Conservation (phyloP, 352 stramenopile species). For the Phytophthora colocasiae region DNA sequence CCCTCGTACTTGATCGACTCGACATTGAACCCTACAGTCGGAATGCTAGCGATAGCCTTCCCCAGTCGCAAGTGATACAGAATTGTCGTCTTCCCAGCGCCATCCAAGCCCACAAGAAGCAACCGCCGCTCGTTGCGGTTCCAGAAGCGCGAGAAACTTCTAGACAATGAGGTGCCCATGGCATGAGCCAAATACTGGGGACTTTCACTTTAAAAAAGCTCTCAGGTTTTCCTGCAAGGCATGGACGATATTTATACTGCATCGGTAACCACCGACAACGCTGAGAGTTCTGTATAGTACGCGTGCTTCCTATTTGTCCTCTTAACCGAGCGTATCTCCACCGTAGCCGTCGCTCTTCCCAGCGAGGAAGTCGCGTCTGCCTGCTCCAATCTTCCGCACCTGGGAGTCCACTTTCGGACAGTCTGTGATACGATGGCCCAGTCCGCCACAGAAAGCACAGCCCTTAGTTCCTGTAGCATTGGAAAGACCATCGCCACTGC, state of each 20-base stretch:
- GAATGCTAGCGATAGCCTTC: slow-evolving; percentile 82
- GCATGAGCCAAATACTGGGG: slow-evolving; percentile 32
- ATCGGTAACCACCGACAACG: slow-evolving; percentile 19
- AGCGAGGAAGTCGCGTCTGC: slow-evolving; percentile 94
- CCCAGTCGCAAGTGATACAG: slow-evolving; percentile 81
- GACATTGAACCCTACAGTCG: slow-evolving; percentile 86
- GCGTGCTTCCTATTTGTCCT: slow-evolving; percentile 11
- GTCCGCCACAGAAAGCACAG: slow-evolving; percentile 98
- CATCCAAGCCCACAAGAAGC: slow-evolving; percentile 79
- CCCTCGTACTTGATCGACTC: slow-evolving; percentile 77
- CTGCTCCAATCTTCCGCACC: slow-evolving; percentile 94
- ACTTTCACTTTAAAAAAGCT: neutral
- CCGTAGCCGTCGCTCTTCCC: slow-evolving; percentile 94
- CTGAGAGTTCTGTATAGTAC: neutral
- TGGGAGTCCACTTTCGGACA: slow-evolving; percentile 99
- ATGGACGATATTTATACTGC: slow-evolving; percentile 32
- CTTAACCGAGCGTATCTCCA: slow-evolving; percentile 90
- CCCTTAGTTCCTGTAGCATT: slow-evolving; percentile 91
- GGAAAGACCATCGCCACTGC: slow-evolving; percentile 46
- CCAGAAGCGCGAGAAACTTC: slow-evolving; percentile 72
- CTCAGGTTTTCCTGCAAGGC: slow-evolving; percentile 4
- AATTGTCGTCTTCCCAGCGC: slow-evolving; percentile 84
- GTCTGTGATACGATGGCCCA: slow-evolving; percentile 98
- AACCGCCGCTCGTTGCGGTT: slow-evolving; percentile 80
- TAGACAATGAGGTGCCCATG: slow-evolving; percentile 80